phyloP scores from a whole-genome alignment of 129 eudicot genomes.

The Heracleum sosnowskyi region DNA sequence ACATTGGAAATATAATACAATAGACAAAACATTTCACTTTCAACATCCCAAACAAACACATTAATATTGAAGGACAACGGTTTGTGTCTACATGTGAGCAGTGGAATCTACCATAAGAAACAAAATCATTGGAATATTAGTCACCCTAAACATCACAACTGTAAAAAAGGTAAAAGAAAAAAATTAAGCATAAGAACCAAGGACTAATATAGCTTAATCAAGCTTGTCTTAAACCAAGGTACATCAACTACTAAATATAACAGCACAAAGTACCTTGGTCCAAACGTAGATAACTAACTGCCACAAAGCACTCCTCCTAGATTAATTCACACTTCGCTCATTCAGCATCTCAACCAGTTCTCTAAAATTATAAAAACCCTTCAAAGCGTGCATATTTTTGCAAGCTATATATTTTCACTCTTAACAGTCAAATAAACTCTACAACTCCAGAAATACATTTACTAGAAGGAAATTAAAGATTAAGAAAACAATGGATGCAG shows the following conservation, averaged over 20 bases:
- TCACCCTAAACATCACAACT: not conserved
- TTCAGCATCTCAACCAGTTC: not conserved
- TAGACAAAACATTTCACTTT: not conserved
- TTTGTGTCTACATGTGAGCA: not conserved
- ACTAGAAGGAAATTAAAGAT: not conserved
- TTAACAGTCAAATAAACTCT: not conserved
- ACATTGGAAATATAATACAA: not conserved
- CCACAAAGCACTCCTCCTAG: not conserved
- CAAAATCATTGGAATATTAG: not conserved
- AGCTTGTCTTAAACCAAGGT: not conserved
- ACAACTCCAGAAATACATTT: not conserved
- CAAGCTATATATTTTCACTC: not conserved
- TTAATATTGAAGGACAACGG: not conserved
- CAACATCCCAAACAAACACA: not conserved
- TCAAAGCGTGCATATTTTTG: conserved; percentile 1
- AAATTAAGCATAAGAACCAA: not conserved
- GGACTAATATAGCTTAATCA: not conserved
- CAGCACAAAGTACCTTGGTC: not conserved
- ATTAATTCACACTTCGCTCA: not conserved
- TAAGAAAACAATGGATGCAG: conserved; percentile 6
- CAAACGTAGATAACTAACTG: not conserved
- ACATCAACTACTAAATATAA: not conserved
- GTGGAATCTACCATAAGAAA: not conserved
- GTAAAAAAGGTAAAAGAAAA: not conserved
- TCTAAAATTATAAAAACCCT: conserved; percentile 15